A percentile compares a stretch with the other conserved stretches of the same genome.
Conservation (phyloP, 495 filamentous ascomycete genomes). For the Glonium stellatum region DNA sequence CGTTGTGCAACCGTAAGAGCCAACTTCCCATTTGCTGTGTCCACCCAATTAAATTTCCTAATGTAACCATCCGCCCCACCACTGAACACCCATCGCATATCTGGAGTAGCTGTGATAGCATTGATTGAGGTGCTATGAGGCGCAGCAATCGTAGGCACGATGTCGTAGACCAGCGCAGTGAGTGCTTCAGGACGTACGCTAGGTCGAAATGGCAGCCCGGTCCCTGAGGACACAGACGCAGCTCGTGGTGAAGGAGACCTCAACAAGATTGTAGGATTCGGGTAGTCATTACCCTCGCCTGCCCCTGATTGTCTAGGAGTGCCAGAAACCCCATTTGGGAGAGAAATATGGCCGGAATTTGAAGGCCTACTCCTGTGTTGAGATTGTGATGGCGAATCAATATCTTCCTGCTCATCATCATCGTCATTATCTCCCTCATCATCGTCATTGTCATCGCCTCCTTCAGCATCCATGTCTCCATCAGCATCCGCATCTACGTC, state of each 20-base stretch:
- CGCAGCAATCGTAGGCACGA: constrained; percentile 92
- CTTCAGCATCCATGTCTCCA: constrained; percentile 55
- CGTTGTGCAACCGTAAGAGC: constrained; percentile 91
- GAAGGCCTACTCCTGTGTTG: constrained; percentile 31
- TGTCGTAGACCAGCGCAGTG: constrained; percentile 83
- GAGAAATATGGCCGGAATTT: constrained; percentile 27
- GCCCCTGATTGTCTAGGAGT: constrained; percentile 26
- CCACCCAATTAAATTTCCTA: constrained; percentile 90
- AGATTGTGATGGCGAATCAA: constrained; percentile 39
- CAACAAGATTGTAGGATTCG: constrained; percentile 22
- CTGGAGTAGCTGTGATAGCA: constrained; percentile 80
- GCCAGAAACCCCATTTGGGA: constrained; percentile 35
- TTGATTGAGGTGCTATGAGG: constrained; percentile 96
- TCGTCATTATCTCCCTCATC: constrained; percentile 54
- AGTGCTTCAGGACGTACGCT: constrained; percentile 71
- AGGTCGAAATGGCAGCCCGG: constrained; percentile 49
- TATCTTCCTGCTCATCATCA: constrained; percentile 54
- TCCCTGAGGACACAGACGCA: constrained; percentile 38
- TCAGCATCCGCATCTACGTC: constrained; percentile 40
- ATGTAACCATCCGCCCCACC: constrained; percentile 93
- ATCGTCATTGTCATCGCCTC: constrained; percentile 56
- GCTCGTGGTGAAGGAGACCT: constrained; percentile 44
- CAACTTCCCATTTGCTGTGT: constrained; percentile 88
- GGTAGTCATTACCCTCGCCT: constrained; percentile 5
- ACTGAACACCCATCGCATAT: constrained; percentile 92